Conservation (phyloP, 805 yeast species). For the Suhomyces sp. region DNA sequence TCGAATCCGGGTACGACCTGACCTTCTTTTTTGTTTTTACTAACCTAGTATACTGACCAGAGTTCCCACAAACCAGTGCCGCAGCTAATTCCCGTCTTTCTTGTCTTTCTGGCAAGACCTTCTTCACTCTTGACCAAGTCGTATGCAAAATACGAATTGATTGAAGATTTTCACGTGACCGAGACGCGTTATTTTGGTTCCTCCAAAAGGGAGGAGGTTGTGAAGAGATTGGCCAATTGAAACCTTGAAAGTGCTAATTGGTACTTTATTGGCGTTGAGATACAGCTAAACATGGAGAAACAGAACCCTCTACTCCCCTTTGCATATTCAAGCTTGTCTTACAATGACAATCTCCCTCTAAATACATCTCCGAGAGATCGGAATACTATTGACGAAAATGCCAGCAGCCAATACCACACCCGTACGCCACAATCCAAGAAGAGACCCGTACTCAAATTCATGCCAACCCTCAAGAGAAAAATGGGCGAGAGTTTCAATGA, state of each 20-base stretch:
- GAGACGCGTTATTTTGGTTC: neutral
- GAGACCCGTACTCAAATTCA: conserved; percentile 19
- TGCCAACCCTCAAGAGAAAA: conserved; percentile 38
- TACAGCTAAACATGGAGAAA: conserved; percentile 18
- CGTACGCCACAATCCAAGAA: conserved; percentile 16
- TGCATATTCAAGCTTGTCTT: conserved; percentile 39
- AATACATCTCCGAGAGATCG: conserved; percentile 41
- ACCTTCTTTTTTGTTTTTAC: neutral
- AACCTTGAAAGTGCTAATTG: neutral
- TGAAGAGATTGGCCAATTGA: neutral
- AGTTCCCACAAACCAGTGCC: too few relatives aligned
- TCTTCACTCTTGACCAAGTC: too few relatives aligned
- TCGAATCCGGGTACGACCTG: conserved; percentile 84
- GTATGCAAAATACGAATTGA: too few relatives aligned
- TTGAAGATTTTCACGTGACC: neutral
- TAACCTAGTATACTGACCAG: too few relatives aligned
- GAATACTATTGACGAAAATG: conserved; percentile 40
- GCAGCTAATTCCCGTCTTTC: too few relatives aligned
- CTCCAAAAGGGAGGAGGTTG: neutral
- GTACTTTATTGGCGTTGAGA: neutral
- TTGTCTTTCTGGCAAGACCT: too few relatives aligned
- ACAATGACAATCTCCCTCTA: conserved; percentile 28
- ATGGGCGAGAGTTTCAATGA: conserved; percentile 45
- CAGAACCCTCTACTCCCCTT: conserved; percentile 46
- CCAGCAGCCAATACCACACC: conserved; percentile 44